Evolutionary conservation across 768 basidiomycete genomes (phyloP), one percentile per base, ranked within the genome.

Genomic region (Lepiota brunneoincarnata): DNA sequence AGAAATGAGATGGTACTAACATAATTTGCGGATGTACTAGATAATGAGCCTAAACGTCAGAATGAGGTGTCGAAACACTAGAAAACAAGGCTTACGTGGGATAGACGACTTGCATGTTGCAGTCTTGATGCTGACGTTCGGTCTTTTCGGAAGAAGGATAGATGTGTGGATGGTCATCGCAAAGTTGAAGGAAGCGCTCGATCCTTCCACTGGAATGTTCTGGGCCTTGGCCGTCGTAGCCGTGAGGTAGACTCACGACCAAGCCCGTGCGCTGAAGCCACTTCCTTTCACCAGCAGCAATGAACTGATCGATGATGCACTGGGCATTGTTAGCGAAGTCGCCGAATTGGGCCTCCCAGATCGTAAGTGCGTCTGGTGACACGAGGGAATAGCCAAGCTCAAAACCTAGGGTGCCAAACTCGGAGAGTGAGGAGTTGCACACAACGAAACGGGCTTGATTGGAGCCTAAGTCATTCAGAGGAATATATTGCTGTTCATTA

Each of bases 301-400:
- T 91, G 76, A 98, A 99, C 71, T 99, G 97, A 67, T 99, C 96
- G 63, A 99, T 97, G 70, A 98, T 96, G 68, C 87, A 89, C 70
- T 98, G 96, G 2, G 95, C 96, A 61, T 91, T 95, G 75, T 98
- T 98, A 31, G 89, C 94, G 68, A 98, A 98, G 72, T 98, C 96
- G 67, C 96, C 96, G 64, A 98, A 95, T 69, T 98, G 96, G 14
- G 96, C 97, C 69, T 98, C 97, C 97, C 96, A 99, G 64, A 99
- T 87, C 14, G 93, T 93, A 59, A 99, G 78, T 23, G 85, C 77
- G 65, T 93, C 86, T 17, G 96, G 97, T 12, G 93, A 96, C 50
- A 98, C 97, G 59, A 98, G 86, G 5, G 97, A 99, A 72, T 99
- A 99, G 7, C 96, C 96, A 26, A 99, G 85, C 70, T 99, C 96